These are phyloP conservation scores for Sesbania bispinosa DNA, from an alignment of 306 rosid species.

Conservation along the genomic window DNA sequence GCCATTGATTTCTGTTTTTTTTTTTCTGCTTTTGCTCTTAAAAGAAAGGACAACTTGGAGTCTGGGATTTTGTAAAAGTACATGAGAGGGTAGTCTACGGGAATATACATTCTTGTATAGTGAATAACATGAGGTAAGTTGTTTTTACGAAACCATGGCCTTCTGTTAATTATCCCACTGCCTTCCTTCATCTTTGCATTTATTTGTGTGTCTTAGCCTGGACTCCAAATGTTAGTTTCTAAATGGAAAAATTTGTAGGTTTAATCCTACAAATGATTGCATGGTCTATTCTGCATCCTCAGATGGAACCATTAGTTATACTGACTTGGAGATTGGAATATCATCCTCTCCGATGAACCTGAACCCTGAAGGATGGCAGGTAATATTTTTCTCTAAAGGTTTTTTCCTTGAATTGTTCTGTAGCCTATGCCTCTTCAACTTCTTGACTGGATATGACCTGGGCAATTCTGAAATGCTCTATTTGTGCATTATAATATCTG, in stretches of 20 bases:
- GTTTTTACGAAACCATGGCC: neutral
- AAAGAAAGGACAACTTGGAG: slow-evolving; percentile 98
- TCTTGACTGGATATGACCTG: neutral
- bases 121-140: slow-evolving; percentile 83
- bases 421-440: neutral
- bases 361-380: slow-evolving; percentile 96
- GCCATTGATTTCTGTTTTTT: slow-evolving; percentile 15
- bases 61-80: slow-evolving; percentile 82
- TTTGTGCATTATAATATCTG: slow-evolving; percentile 1
- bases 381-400: slow-evolving; percentile 7
- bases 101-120: slow-evolving; percentile 72
- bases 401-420: neutral
- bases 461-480: neutral
- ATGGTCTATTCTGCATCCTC: slow-evolving; percentile 82
- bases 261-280: slow-evolving; percentile 68
- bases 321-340: slow-evolving; percentile 87
- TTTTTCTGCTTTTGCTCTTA: slow-evolving; percentile 17
- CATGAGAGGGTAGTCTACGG: slow-evolving; percentile 84
- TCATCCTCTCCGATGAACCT: slow-evolving; percentile 61
- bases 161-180: neutral
- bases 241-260: slow-evolving; percentile 47
- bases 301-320: slow-evolving; percentile 79
- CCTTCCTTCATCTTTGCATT: neutral
- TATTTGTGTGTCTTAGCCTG: neutral
- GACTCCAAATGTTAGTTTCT: slow-evolving; percentile 8